phyloP scores from a whole-genome alignment of 2,329 filamentous ascomycete genomes.

The Aureobasidium lini region DNA sequence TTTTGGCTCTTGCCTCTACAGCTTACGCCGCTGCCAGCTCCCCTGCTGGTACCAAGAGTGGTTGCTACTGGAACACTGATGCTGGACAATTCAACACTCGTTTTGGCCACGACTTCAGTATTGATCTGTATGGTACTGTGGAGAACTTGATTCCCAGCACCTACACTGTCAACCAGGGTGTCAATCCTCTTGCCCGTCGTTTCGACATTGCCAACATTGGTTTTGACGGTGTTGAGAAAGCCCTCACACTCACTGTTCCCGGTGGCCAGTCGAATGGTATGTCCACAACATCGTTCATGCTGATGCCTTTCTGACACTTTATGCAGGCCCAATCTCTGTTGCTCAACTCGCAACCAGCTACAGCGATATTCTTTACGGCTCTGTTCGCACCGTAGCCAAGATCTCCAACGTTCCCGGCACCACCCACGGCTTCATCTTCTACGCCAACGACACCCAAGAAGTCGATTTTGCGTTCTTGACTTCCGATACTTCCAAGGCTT shows the following conservation, averaged over 20 bases:
- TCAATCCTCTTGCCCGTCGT: conserved; percentile 11
- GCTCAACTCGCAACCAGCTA: conserved; percentile 58
- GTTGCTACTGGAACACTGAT: conserved; percentile 9
- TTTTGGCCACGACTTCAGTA: background rate
- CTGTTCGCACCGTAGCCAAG: conserved; percentile 60
- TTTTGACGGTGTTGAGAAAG: background rate
- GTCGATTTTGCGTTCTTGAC: conserved; percentile 60
- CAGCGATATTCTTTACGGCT: conserved; percentile 59
- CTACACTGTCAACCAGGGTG: conserved; percentile 10
- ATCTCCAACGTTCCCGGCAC: conserved; percentile 56
- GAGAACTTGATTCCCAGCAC: conserved; percentile 6
- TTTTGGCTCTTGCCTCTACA: conserved; percentile 3
- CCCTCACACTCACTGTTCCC: conserved; percentile 13
- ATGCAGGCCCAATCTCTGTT: background rate
- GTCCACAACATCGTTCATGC: background rate
- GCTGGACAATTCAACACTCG: conserved; percentile 12
- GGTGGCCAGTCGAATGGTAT: conserved; percentile 12
- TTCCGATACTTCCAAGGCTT: conserved; percentile 5
- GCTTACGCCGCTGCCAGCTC: conserved; percentile 2
- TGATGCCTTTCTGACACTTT: background rate
- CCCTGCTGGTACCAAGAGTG: background rate
- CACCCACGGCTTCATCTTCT: conserved; percentile 73
- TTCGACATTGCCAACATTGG: conserved; percentile 15
- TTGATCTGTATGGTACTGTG: background rate
- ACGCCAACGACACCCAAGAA: conserved; percentile 70